Evolutionary conservation across 2,329 filamentous ascomycete genomes (phyloP).

Genomic region (Ceratocystis variospora): DNA sequence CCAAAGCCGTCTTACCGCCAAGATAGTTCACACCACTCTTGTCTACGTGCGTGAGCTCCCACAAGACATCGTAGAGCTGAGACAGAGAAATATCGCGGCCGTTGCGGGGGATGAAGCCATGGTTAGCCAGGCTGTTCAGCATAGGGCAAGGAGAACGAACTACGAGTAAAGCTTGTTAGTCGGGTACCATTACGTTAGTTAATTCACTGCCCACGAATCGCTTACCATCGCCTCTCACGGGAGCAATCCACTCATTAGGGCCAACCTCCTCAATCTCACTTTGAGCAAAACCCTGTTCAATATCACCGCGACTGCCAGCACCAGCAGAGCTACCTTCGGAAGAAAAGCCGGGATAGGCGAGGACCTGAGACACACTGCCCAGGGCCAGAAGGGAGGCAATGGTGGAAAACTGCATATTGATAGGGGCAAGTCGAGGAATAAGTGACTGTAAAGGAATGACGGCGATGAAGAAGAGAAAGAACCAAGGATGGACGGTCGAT

Average conservation of each 20-base stretch:
- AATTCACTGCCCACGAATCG: neutral
- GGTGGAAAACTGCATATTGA: constrained; percentile 13
- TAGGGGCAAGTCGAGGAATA: neutral
- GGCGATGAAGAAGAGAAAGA: neutral
- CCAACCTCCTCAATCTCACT: neutral
- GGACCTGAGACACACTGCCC: constrained; percentile 12
- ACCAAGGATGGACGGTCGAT: neutral
- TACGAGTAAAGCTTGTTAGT: neutral
- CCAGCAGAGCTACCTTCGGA: neutral
- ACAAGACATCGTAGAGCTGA: neutral
- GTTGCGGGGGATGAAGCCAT: constrained; percentile 21
- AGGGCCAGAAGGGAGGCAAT: constrained; percentile 12
- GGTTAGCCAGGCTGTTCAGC: constrained; percentile 22
- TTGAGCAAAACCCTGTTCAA: neutral
- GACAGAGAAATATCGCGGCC: constrained; percentile 20
- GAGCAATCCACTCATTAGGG: constrained; percentile 17
- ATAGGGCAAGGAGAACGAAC: constrained; percentile 22
- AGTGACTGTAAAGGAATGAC: neutral
- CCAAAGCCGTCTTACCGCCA: constrained; percentile 18
- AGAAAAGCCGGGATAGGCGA: constrained; percentile 7
- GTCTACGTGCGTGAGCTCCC: constrained; percentile 19
- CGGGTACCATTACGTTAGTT: neutral
- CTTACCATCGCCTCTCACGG: constrained; percentile 11
- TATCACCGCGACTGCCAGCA: neutral
- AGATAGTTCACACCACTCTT: constrained; percentile 20